A percentile compares a stretch with the other conserved stretches of the same genome.
phyloP scores from a whole-genome alignment of 352 stramenopile species.

The Globisporangium solare region DNA sequence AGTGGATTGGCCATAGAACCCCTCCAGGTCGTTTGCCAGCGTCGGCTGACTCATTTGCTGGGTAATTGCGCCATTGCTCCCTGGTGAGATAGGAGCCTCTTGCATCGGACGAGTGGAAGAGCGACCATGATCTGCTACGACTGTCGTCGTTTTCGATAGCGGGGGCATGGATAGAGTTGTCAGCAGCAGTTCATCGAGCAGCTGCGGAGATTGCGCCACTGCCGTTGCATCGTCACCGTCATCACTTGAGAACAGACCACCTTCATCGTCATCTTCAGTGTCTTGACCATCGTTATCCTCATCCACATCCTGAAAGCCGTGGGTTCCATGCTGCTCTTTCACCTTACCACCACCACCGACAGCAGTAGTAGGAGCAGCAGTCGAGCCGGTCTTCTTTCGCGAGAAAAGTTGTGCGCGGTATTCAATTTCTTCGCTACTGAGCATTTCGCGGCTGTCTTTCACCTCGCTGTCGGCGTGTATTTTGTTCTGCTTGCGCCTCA shows the following conservation, averaged over 20 bases:
- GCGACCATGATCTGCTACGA: neutral
- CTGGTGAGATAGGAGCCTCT: too few species aligned
- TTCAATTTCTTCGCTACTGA: constrained; percentile 61
- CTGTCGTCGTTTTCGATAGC: constrained; percentile 22
- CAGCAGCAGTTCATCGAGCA: constrained; percentile 67
- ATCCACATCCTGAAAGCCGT: constrained; percentile 1
- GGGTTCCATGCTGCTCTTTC: constrained; percentile 21
- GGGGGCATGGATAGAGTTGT: constrained; percentile 74
- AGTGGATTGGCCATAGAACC: constrained; percentile 36
- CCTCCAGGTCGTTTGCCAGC: constrained; percentile 18
- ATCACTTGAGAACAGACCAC: constrained; percentile 37
- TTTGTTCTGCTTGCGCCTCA: constrained; percentile 24
- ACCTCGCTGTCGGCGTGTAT: too few species aligned
- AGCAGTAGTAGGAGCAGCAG: neutral
- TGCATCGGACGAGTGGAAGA: too few species aligned
- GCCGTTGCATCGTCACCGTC: constrained; percentile 56
- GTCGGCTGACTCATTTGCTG: neutral
- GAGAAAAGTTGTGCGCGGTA: constrained; percentile 63
- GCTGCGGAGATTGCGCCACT: constrained; percentile 55
- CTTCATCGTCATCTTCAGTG: constrained; percentile 24
- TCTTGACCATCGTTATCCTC: neutral
- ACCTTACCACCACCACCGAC: constrained; percentile 14
- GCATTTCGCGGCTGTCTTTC: constrained; percentile 22
- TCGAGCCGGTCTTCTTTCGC: constrained; percentile 46
- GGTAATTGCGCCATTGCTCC: neutral